Evolutionary conservation across 768 basidiomycete species (phyloP).

Genomic region (Boletus rubropictus): DNA sequence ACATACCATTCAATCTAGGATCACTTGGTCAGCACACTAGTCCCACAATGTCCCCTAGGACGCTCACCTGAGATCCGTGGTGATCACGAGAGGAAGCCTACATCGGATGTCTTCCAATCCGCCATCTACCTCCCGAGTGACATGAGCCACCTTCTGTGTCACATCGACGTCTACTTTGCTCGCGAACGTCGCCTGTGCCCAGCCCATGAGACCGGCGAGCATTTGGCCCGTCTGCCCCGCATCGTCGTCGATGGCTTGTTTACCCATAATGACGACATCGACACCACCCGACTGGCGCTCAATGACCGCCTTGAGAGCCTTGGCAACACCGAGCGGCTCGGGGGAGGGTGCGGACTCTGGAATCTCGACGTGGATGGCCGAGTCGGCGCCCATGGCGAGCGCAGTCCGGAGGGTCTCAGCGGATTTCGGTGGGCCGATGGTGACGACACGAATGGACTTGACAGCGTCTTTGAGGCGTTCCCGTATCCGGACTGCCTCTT

Average conservation of each 20-base stretch:
- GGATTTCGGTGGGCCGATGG: conserved; percentile 91
- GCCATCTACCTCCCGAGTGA: conserved; percentile 92
- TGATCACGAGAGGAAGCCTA: conserved; percentile 77
- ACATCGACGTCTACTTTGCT: conserved; percentile 75
- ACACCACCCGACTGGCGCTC: conserved; percentile 53
- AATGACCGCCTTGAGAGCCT: conserved; percentile 74
- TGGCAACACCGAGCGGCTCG: conserved; percentile 90
- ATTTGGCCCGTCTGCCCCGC: conserved; percentile 94
- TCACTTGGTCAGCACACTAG: neutral
- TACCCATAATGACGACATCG: conserved; percentile 92
- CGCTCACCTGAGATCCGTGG: conserved; percentile 85
- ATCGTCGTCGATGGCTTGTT: conserved; percentile 98
- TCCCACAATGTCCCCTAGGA: neutral
- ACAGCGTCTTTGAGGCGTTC: conserved; percentile 73
- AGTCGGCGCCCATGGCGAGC: conserved; percentile 96
- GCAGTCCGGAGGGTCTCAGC: conserved; percentile 90
- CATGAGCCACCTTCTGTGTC: conserved; percentile 55
- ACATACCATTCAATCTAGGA: conserved; percentile 65
- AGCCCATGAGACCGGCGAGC: conserved; percentile 87
- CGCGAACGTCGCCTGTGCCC: conserved; percentile 94
- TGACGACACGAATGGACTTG: conserved; percentile 83
- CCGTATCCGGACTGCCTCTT: conserved; percentile 94
- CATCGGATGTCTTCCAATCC: conserved; percentile 81
- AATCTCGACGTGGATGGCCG: conserved; percentile 84
- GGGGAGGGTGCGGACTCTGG: conserved; percentile 67